Conservation (phyloP, 2,329 filamentous ascomycete species). For the Aspergillus brunneoviolaceus region DNA sequence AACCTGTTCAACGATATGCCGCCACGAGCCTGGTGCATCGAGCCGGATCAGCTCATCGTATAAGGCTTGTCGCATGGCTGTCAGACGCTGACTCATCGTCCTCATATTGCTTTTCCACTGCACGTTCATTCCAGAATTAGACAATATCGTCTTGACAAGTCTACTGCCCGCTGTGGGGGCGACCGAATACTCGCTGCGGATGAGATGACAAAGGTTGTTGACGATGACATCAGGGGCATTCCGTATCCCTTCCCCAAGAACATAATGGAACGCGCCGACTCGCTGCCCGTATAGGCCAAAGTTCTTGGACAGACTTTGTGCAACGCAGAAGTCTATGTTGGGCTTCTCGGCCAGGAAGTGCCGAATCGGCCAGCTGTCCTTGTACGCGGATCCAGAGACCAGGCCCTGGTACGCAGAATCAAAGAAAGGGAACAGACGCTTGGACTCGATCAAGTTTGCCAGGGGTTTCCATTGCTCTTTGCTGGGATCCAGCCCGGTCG, state of each 20-base stretch:
- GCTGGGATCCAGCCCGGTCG: conserved; percentile 91
- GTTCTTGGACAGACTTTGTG: conserved; percentile 63
- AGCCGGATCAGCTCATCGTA: conserved; percentile 78
- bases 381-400: conserved; percentile 80
- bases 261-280: conserved; percentile 81
- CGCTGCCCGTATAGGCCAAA: conserved; percentile 91
- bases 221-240: conserved; percentile 31
- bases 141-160: conserved; percentile 79
- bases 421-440: conserved; percentile 94
- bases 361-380: conserved; percentile 83
- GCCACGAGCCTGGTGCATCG: conserved; percentile 88
- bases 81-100: conserved; percentile 93
- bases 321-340: conserved; percentile 67
- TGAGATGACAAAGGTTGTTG: conserved; percentile 41
- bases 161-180: conserved; percentile 82
- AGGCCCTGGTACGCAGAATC: conserved; percentile 98
- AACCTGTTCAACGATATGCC: conserved; percentile 96
- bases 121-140: conserved; percentile 71
- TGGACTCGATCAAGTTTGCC: conserved; percentile 71
- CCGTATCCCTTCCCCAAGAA: conserved; percentile 32
- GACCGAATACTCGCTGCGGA: conserved; percentile 43
- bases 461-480: conserved; percentile 91
- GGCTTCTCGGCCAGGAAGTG: conserved; percentile 77
- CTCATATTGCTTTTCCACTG: conserved; percentile 88
- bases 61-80: conserved; percentile 78